Evolutionary conservation across 305 asterid species (phyloP).

Genomic region (Fraxinus sp.): DNA sequence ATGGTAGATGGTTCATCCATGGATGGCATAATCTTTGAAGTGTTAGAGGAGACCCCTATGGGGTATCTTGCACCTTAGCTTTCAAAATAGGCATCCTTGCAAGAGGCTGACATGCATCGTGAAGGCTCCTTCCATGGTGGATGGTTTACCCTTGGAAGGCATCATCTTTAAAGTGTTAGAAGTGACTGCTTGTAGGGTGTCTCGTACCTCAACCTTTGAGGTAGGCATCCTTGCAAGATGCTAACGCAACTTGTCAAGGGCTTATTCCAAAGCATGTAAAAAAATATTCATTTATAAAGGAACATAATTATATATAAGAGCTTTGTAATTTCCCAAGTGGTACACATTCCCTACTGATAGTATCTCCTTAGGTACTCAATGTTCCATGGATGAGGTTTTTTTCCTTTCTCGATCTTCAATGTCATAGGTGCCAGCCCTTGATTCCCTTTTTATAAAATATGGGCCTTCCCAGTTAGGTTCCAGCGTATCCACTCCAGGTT

Average conservation of each 20-base stretch:
- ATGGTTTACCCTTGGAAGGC: neutral
- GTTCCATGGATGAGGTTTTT: neutral
- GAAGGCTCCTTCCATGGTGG: neutral
- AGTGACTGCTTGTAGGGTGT: neutral
- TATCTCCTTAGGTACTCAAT: neutral
- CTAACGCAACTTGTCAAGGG: too few species aligned
- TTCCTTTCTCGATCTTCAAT: neutral
- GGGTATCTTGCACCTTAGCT: too few species aligned
- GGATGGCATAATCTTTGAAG: too few species aligned
- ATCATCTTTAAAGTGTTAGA: neutral
- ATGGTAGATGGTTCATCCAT: too few species aligned
- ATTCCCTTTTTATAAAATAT: neutral
- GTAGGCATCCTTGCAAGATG: too few species aligned
- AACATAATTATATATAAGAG: too few species aligned
- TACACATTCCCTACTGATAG: neutral
- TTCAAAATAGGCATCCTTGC: too few species aligned
- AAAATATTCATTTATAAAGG: too few species aligned
- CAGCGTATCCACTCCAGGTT: neutral
- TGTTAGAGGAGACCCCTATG: too few species aligned
- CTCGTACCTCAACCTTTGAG: neutral
- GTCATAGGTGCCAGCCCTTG: neutral
- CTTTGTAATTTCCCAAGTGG: too few species aligned
- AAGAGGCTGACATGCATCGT: neutral
- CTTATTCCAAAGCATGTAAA: too few species aligned
- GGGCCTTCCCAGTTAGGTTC: neutral